Evolutionary conservation across 2,329 filamentous ascomycete species (phyloP), one percentile per base, ranked within the genome.

Genomic region (Aspergillus viridinutans): DNA sequence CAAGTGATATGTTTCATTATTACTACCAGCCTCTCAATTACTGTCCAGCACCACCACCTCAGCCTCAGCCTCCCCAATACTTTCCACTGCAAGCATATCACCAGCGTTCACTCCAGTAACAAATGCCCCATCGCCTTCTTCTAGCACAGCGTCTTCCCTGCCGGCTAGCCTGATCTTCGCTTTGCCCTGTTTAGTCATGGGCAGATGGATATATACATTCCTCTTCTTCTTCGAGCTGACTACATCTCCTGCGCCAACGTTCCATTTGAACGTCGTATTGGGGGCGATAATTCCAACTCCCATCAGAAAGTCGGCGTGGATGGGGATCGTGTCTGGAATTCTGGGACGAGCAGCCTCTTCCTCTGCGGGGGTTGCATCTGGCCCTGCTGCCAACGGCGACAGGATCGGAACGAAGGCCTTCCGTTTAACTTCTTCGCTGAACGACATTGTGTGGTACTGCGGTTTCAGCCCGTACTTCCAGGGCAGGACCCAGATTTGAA

Each of bases 401-500:
- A 95, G 82, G 56, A 96, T 91, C 23, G 84, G 81, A 23, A 93
- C 83, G 63, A 95, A 88, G 17, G 74, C 83, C 66, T 86, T 81
- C 57, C 81, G 79, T 81, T 95, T 95, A 59, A 83, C 81, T 57
- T 85, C 88, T 50, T 95, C 90, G 51, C 79, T 75, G 65, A 91
- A 95, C 60, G 84, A 83, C 58, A 80, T 81, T 4, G 89, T 94
- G 72, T 91, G 88, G 70, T 96, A 96, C 42, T 83, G 81, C 1
- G 91, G 91, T 49, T 81, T 80, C 50, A 96, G 79, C 0, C 89
- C 87, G 23, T 81, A 76, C 72, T 85, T 86, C 83, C 90, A 92
- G 0, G 90, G 90, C 51, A 90, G 78, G 1, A 87, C 90, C 91
- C 90, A 96, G 66, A 96, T 95, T 74, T 96, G 91, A 35, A 96